Evolutionary conservation across 192 early-diverging fungal genomes (phyloP), one percentile per base, ranked within the genome.

Genomic region (Paraglomus occultum): DNA sequence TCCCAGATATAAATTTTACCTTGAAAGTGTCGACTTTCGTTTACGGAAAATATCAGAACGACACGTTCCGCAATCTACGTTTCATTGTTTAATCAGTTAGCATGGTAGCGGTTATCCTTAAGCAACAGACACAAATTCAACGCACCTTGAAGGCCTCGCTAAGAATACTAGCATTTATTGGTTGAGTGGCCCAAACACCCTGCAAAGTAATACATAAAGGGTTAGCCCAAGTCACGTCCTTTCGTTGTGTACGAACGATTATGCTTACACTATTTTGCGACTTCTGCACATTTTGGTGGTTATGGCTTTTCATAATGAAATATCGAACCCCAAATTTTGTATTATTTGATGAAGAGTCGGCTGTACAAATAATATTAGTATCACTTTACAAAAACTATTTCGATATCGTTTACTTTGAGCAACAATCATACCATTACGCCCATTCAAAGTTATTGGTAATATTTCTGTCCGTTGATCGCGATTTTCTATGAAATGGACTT

Each of bases 251-350:
- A 11, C 48, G 48, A 50, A 20, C 8, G n/a, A 11, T 11, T 20
- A 55, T 55, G 23, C 17, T 55, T 55, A 55, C 53, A 23, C 23
- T 23, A 55, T 15, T 17, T 55, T 55, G 53, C 8, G 53, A 55
- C 23, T 55, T 55, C 23, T 11, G 53, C n/a, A 55, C 53, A 23
- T 55, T 55, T 55, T 55, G 8, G 23, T 55, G 23, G 23, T 55
- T 55, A 55, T 55, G 53, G 17, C 53, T 55, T 17, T 55, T 55
- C 6, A 55, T 55, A 55, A 55, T 55, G 23, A 55, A 55, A 55
- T 55, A 55, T 55, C 53, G 53, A 17, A 23, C n/a, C 17, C 23
- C 53, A 20, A 23, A 7, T 55, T 55, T 55, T 7, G 6, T 17
- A 23, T 17, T 55, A 20, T 15, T 6, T 23, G 8, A 20, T 17